Conservation (phyloP, 1,284 basidiomycete species). For the Somion occarium region DNA sequence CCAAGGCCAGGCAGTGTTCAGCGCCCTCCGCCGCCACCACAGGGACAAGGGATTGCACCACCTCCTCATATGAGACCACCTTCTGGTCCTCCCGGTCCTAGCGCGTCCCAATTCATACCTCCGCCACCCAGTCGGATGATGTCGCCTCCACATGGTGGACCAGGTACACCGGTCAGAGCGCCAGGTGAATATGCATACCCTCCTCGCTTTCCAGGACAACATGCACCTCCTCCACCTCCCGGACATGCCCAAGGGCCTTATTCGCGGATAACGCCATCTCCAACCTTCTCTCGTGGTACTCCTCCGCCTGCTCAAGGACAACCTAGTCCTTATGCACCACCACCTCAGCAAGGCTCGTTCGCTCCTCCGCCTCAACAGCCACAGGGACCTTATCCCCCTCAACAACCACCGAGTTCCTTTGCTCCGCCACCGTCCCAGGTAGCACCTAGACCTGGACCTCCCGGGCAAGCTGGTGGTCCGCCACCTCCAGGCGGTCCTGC, state of each 20-base stretch:
- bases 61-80: slow-evolving; percentile 33
- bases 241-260: slow-evolving; percentile 33
- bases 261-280: slow-evolving; percentile 38
- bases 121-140: slow-evolving; percentile 39
- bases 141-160: slow-evolving; percentile 33
- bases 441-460: slow-evolving; percentile 24
- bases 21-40: slow-evolving; percentile 27
- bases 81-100: slow-evolving; percentile 32
- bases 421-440: slow-evolving; percentile 17
- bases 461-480: neutral
- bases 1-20: slow-evolving; percentile 61
- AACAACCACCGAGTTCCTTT: slow-evolving; percentile 21
- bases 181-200: slow-evolving; percentile 20
- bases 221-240: slow-evolving; percentile 20
- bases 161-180: slow-evolving; percentile 26
- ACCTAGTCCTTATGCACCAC: slow-evolving; percentile 22
- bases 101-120: slow-evolving; percentile 20
- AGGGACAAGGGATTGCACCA: slow-evolving; percentile 25
- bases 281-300: slow-evolving; percentile 22
- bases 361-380: slow-evolving; percentile 23
- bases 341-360: slow-evolving; percentile 11
- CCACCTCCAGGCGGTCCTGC: slow-evolving; percentile 37
- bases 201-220: slow-evolving; percentile 30
- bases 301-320: slow-evolving; percentile 15
- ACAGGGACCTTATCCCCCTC: slow-evolving; percentile 32